Evolutionary conservation across 106 monocot genomes (phyloP).

Genomic region (Iris macrosiphon): DNA sequence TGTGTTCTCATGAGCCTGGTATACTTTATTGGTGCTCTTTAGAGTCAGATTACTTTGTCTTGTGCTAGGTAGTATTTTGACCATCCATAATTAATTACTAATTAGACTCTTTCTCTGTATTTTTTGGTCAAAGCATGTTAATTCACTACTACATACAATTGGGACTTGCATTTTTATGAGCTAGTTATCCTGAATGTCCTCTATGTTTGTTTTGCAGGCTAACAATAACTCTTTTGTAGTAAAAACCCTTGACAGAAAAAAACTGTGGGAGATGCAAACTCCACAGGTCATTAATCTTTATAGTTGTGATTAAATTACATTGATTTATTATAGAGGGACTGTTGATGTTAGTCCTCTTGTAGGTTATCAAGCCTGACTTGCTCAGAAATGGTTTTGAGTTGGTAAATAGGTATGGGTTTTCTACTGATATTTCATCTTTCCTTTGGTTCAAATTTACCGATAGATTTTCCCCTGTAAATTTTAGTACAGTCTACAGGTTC

Average conservation of each 20-base stretch:
- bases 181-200: neutral
- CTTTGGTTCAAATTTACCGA: neutral
- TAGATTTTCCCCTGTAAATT: no score
- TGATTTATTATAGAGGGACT: no score
- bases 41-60: no score
- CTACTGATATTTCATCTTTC: neutral
- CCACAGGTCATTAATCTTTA: conserved; percentile 56
- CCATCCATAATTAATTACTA: no score
- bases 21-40: no score
- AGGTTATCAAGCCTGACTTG: conserved; percentile 89
- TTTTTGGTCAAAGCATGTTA: no score
- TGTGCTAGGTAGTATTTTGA: no score
- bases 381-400: conserved; percentile 90
- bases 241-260: conserved; percentile 91
- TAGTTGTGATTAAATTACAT: neutral
- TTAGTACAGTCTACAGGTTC: no score
- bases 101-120: no score
- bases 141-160: no score
- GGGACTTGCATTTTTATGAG: neutral
- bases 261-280: conserved; percentile 99
- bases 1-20: no score
- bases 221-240: conserved; percentile 70
- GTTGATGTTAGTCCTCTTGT: conserved; percentile 11
- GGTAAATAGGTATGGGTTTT: conserved; percentile 62
- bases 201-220: conserved; percentile 43